Conservation (phyloP, 148 eudicot genomes). For the Rhododendron griersonianum region DNA sequence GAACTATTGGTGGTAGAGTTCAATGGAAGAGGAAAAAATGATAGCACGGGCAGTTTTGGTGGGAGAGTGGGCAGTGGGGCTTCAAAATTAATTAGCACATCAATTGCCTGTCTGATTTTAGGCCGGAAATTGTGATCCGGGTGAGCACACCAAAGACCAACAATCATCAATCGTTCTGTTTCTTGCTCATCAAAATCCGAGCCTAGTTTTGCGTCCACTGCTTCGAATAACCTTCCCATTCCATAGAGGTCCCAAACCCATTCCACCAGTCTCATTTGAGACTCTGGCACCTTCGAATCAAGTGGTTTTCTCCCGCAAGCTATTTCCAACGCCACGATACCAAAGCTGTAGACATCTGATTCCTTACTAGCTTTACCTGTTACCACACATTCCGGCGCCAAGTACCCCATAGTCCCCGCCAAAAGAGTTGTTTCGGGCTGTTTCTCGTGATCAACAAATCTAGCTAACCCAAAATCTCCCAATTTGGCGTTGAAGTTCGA, state of each 20-base stretch:
- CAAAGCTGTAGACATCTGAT: not conserved
- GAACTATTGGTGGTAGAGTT: not conserved
- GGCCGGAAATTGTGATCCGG: slow-evolving; percentile 16
- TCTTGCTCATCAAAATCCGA: not conserved
- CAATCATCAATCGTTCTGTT: not conserved
- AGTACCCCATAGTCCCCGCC: not conserved
- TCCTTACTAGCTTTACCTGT: not conserved
- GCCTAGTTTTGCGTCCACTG: not conserved
- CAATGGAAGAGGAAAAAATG: not conserved
- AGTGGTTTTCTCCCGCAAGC: not conserved
- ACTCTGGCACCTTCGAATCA: not conserved
- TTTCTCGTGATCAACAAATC: not conserved
- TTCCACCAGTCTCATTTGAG: not conserved
- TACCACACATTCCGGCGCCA: not conserved
- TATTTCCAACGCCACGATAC: not conserved
- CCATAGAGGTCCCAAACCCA: slow-evolving; percentile 1
- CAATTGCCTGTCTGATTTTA: slow-evolving; percentile 7
- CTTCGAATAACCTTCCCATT: slow-evolving; percentile 14
- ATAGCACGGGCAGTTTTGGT: slow-evolving; percentile 1
- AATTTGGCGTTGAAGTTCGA: not conserved
- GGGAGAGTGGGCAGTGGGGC: slow-evolving; percentile 17
- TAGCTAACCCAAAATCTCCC: not conserved
- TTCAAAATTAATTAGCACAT: slow-evolving; percentile 7
- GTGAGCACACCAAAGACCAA: slow-evolving; percentile 19
- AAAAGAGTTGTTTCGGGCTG: not conserved